Conservation (phyloP, 2,329 filamentous ascomycete genomes). For the Penicillium sp. region DNA sequence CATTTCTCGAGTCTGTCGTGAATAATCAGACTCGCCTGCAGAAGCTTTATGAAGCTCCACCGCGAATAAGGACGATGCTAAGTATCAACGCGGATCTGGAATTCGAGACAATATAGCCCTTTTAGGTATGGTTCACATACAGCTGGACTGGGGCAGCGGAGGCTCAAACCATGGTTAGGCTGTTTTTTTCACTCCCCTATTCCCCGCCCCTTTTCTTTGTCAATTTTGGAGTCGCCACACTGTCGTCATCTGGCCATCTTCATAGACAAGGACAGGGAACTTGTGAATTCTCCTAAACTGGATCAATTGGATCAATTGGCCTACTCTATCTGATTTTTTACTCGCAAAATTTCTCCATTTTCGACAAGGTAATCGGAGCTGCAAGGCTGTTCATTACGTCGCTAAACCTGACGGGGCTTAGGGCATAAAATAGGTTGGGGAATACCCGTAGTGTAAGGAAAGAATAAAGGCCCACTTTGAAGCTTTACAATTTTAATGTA, state of each 20-base stretch:
- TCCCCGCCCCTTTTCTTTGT: slow-evolving; percentile 19
- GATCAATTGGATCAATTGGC: not conserved
- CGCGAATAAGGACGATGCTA: slow-evolving; percentile 19
- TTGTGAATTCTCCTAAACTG: not conserved
- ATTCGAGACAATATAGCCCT: slow-evolving; percentile 21
- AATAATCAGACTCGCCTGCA: not conserved
- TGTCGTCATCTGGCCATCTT: not conserved
- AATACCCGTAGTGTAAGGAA: slow-evolving; percentile 20
- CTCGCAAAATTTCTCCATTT: slow-evolving; percentile 3
- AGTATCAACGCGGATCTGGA: slow-evolving; percentile 19
- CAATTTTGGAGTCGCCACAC: not conserved
- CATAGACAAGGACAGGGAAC: not conserved
- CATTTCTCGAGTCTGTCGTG: not conserved
- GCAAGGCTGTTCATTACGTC: slow-evolving; percentile 15
- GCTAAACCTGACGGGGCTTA: slow-evolving; percentile 16
- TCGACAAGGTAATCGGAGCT: slow-evolving; percentile 7
- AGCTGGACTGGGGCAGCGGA: slow-evolving; percentile 22
- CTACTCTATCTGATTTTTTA: not conserved
- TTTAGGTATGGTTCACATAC: slow-evolving; percentile 19
- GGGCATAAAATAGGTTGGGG: slow-evolving; percentile 18
- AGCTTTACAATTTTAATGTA: slow-evolving; percentile 14
- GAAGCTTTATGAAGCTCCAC: slow-evolving; percentile 3
- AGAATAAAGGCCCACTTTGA: slow-evolving; percentile 15
- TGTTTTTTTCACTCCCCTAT: slow-evolving; percentile 16
- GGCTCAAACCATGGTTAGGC: slow-evolving; percentile 29